These are phyloP conservation scores for Magnaporthiopsis incrustans DNA, from an alignment of 2,329 filamentous ascomycete genomes.

Conservation along the genomic window DNA sequence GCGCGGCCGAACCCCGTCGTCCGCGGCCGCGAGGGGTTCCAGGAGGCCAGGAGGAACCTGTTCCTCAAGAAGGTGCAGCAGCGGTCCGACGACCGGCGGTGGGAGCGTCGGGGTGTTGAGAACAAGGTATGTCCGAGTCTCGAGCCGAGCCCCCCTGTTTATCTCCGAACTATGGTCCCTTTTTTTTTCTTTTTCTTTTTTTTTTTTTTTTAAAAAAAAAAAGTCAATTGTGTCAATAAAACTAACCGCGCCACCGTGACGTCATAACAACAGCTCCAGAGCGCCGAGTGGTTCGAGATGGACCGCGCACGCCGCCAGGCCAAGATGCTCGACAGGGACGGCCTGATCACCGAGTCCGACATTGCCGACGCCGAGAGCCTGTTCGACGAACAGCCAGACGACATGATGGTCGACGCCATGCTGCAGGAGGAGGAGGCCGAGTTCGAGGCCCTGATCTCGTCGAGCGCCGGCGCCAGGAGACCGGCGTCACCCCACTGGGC, in stretches of 20 bases:
- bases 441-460: conserved; percentile 47
- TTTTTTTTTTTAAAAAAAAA: too few relatives aligned
- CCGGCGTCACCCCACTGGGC: conserved; percentile 29
- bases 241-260: not conserved
- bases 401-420: conserved; percentile 45
- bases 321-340: conserved; percentile 29
- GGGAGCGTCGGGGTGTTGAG: conserved; percentile 54
- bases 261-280: conserved; percentile 23
- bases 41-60: conserved; percentile 55
- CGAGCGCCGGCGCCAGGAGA: conserved; percentile 26
- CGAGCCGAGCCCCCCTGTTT: not conserved
- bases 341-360: conserved; percentile 39
- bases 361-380: conserved; percentile 39
- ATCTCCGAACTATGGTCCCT: not conserved
- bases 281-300: conserved; percentile 33
- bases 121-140: conserved; percentile 35
- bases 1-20: conserved; percentile 56
- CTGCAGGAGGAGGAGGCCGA: conserved; percentile 46
- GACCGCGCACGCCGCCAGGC: conserved; percentile 29
- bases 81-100: conserved; percentile 50
- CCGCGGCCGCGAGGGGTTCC: conserved; percentile 51
- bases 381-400: conserved; percentile 29
- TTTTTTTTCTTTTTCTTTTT: too few relatives aligned
- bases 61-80: conserved; percentile 63
- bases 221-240: too few relatives aligned